Conservation (phyloP, 2,329 filamentous ascomycete genomes). For the Aureobasidium sp. region DNA sequence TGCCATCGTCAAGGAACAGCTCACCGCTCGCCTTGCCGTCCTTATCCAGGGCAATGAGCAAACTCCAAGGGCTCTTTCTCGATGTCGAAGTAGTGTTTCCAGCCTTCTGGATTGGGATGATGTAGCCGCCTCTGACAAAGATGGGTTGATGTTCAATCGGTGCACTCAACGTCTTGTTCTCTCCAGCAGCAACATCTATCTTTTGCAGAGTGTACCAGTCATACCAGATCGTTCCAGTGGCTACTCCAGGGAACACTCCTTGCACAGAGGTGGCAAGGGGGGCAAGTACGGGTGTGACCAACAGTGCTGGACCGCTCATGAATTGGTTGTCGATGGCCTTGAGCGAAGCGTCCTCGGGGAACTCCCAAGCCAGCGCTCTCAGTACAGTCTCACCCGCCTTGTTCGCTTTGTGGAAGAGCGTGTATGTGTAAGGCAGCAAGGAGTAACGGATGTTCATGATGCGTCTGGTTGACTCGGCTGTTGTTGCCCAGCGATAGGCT, state of each 20-base stretch:
- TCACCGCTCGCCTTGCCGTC: conserved; percentile 19
- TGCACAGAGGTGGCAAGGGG: conserved; percentile 22
- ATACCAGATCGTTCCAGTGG: conserved; percentile 23
- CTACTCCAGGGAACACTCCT: conserved; percentile 25
- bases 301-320: conserved; percentile 23
- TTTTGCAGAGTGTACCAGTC: conserved; percentile 24
- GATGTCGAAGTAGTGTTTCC: conserved; percentile 22
- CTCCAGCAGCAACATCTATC: conserved; percentile 19
- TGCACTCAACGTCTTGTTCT: conserved; percentile 24
- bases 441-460: conserved; percentile 25
- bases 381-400: conserved; percentile 22
- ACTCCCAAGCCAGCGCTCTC: conserved; percentile 24
- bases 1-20: conserved; percentile 25
- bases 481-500: conserved; percentile 24
- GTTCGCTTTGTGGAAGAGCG: conserved; percentile 24
- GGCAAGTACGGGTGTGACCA: conserved; percentile 23
- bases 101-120: conserved; percentile 23
- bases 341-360: conserved; percentile 23
- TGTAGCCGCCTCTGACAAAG: conserved; percentile 21
- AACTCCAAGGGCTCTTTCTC: conserved; percentile 20
- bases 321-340: conserved; percentile 24
- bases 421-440: conserved; percentile 25
- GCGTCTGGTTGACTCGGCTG: conserved; percentile 22
- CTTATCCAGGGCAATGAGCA: conserved; percentile 24
- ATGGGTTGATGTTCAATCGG: conserved; percentile 23